phyloP scores from a whole-genome alignment of 306 rosid genomes.

The Rosa rugosa region DNA sequence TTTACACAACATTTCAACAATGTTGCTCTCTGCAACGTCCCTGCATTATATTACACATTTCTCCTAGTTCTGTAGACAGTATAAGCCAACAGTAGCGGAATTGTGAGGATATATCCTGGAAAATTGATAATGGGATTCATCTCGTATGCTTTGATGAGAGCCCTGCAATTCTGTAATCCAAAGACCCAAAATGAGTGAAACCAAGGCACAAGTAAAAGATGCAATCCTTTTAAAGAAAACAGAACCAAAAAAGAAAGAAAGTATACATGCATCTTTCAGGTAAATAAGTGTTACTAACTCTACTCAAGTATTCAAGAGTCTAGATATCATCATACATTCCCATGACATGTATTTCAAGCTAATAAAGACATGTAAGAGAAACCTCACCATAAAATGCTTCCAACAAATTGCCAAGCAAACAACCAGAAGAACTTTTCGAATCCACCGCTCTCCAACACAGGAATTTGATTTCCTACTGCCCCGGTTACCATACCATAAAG shows the following conservation, averaged over 20 bases:
- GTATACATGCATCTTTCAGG: not conserved
- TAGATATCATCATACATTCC: no score
- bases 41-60: conserved; percentile 21
- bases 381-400: conserved; percentile 84
- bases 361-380: conserved; percentile 15
- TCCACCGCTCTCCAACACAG: conserved; percentile 49
- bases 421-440: conserved; percentile 55
- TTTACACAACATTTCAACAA: not conserved
- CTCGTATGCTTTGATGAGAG: conserved; percentile 76
- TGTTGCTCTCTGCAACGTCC: not conserved
- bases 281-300: not conserved
- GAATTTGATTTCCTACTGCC: conserved; percentile 25
- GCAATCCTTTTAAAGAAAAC: not conserved
- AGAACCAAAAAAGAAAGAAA: not conserved
- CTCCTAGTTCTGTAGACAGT: conserved; percentile 55
- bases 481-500: conserved; percentile 27
- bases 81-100: conserved; percentile 65
- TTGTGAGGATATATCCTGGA: conserved; percentile 56
- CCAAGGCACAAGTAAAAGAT: not conserved
- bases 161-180: conserved; percentile 70
- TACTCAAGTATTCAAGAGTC: not conserved
- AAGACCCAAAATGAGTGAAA: conserved; percentile 12
- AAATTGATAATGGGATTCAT: conserved; percentile 82
- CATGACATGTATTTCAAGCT: not conserved
- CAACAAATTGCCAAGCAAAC: conserved; percentile 62